These are phyloP conservation scores for Galerina sulciceps DNA, from an alignment of 768 basidiomycete species.

Conservation along the genomic window DNA sequence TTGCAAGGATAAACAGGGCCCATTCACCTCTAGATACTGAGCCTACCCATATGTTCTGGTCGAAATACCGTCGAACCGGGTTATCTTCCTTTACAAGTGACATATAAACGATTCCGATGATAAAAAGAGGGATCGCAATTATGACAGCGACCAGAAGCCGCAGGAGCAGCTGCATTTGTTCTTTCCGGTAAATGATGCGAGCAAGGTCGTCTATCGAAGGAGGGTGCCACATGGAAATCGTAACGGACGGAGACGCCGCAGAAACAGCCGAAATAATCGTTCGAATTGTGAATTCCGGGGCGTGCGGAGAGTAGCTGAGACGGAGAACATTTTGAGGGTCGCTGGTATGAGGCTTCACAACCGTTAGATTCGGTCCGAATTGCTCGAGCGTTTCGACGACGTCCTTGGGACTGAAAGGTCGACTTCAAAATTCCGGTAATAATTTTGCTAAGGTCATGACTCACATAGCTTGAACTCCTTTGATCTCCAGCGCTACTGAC, in stretches of 20 bases:
- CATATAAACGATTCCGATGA: conserved; percentile 82
- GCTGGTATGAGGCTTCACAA: conserved; percentile 43
- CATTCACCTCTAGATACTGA: conserved; percentile 63
- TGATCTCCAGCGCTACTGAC: conserved; percentile 14
- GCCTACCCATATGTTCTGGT: conserved; percentile 66
- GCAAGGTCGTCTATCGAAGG: conserved; percentile 66
- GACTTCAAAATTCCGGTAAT: conserved; percentile 17
- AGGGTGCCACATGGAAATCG: conserved; percentile 48
- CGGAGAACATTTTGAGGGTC: conserved; percentile 49
- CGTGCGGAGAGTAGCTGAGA: conserved; percentile 53
- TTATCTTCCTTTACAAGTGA: conserved; percentile 56
- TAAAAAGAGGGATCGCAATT: conserved; percentile 75
- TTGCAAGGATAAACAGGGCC: conserved; percentile 69
- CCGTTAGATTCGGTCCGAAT: conserved; percentile 36
- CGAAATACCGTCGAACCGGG: conserved; percentile 50
- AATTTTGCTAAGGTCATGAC: background rate
- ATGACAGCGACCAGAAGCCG: conserved; percentile 63
- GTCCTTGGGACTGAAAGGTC: conserved; percentile 44
- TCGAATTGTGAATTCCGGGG: conserved; percentile 67
- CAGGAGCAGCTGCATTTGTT: conserved; percentile 53
- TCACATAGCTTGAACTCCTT: conserved; percentile 11
- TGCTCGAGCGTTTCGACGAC: conserved; percentile 44
- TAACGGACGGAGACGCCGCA: conserved; percentile 44
- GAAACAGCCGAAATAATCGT: conserved; percentile 54
- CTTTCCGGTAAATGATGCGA: conserved; percentile 56